Evolutionary conservation across 768 basidiomycete genomes (phyloP).

Genomic region (Epithele typhae): DNA sequence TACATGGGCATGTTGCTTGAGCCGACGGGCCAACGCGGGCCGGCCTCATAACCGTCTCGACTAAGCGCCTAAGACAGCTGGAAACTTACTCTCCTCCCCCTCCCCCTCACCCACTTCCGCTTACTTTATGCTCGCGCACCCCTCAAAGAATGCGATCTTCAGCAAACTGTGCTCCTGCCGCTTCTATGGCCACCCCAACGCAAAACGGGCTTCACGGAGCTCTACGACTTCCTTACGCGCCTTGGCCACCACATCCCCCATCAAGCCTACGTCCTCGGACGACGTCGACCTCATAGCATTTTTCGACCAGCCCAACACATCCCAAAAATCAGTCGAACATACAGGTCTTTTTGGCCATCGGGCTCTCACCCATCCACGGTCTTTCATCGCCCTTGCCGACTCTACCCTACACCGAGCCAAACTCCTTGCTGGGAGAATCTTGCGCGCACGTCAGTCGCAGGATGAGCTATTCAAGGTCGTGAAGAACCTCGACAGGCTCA

Average conservation of each 20-base stretch:
- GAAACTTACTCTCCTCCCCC: constrained; percentile 3
- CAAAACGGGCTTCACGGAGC: constrained; percentile 21
- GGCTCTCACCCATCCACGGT: constrained; percentile 61
- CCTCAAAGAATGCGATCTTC: constrained; percentile 37
- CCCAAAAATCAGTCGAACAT: constrained; percentile 35
- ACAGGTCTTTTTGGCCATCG: constrained; percentile 88
- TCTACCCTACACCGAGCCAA: constrained; percentile 79
- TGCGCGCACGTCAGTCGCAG: constrained; percentile 65
- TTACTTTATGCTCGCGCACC: constrained; percentile 33
- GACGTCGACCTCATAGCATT: constrained; percentile 63
- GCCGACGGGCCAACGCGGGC: no score
- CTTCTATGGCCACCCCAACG: constrained; percentile 40
- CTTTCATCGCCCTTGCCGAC: constrained; percentile 68
- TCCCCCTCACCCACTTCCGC: constrained; percentile 7
- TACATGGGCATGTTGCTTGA: no score
- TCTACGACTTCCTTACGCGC: constrained; percentile 9
- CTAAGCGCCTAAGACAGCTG: no score
- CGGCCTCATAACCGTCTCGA: no score
- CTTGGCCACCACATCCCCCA: constrained; percentile 35
- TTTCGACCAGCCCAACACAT: constrained; percentile 61
- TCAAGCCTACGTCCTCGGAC: constrained; percentile 55
- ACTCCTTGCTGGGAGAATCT: constrained; percentile 79
- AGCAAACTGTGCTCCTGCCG: constrained; percentile 31
- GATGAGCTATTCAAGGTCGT: constrained; percentile 80
- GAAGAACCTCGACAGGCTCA: constrained; percentile 94